Conservation (phyloP, 1,284 basidiomycete genomes). For the Heliocybe sulcata region DNA sequence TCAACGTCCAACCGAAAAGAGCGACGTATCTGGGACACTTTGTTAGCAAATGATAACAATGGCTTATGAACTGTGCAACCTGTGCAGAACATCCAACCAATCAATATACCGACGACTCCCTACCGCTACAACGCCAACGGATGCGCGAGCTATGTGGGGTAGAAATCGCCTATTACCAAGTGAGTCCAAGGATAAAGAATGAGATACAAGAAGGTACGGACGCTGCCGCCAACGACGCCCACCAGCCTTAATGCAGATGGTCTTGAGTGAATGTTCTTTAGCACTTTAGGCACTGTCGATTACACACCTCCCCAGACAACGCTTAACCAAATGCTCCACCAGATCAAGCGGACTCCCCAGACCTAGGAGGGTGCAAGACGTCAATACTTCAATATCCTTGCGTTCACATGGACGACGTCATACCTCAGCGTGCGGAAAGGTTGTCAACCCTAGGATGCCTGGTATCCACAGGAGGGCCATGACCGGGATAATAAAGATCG, state of each 20-base stretch:
- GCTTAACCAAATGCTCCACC: slow-evolving; percentile 86
- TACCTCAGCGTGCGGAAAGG: slow-evolving; percentile 45
- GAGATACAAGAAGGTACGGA: slow-evolving; percentile 26
- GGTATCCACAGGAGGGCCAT: slow-evolving; percentile 71
- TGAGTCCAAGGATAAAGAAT: slow-evolving; percentile 12
- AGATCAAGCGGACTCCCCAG: slow-evolving; percentile 60
- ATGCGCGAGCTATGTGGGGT: slow-evolving; percentile 50
- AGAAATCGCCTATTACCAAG: slow-evolving; percentile 35
- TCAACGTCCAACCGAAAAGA: slow-evolving; percentile 66
- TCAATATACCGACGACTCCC: slow-evolving; percentile 68
- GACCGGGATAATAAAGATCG: slow-evolving; percentile 71
- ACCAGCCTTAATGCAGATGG: slow-evolving; percentile 57
- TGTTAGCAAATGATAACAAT: slow-evolving; percentile 1
- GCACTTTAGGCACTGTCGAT: too few species aligned
- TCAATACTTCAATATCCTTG: neutral
- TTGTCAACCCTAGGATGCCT: slow-evolving; percentile 66
- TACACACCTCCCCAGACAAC: slow-evolving; percentile 67
- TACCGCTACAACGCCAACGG: slow-evolving; percentile 69
- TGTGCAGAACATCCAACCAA: slow-evolving; percentile 61
- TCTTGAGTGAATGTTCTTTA: slow-evolving; percentile 4
- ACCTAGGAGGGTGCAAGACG: slow-evolving; percentile 24
- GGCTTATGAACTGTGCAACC: slow-evolving; percentile 27
- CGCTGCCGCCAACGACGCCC: slow-evolving; percentile 66
- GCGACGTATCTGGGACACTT: slow-evolving; percentile 50
- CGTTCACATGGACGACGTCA: slow-evolving; percentile 13